These are phyloP conservation scores for Talaromyces trachyspermus DNA, from an alignment of 495 filamentous ascomycete genomes.

Conservation along the genomic window DNA sequence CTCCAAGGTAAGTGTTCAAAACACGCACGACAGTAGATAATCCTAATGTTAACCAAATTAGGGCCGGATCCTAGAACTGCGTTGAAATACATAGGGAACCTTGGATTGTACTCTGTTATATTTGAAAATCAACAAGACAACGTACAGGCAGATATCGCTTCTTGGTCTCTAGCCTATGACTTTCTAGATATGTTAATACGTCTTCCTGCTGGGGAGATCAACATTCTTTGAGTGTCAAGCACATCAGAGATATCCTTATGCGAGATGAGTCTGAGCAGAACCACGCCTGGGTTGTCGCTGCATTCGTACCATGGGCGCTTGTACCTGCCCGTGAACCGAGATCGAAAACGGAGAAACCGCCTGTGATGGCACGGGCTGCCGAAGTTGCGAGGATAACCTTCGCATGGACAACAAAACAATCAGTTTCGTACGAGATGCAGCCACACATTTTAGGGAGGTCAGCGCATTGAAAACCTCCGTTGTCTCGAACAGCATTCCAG, in stretches of 20 bases:
- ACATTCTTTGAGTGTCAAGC: slow-evolving; percentile 9
- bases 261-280: slow-evolving; percentile 52
- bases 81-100: slow-evolving; percentile 63
- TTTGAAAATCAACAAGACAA: slow-evolving; percentile 51
- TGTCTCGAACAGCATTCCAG: slow-evolving; percentile 16
- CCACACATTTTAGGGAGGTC: slow-evolving; percentile 52
- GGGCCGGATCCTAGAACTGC: slow-evolving; percentile 62
- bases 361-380: slow-evolving; percentile 39
- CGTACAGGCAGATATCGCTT: slow-evolving; percentile 36
- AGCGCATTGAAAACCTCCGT: slow-evolving; percentile 46
- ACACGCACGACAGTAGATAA: too few relatives aligned
- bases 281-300: slow-evolving; percentile 67
- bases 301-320: slow-evolving; percentile 68
- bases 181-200: slow-evolving; percentile 15
- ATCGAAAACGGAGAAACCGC: slow-evolving; percentile 36
- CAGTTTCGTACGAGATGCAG: slow-evolving; percentile 56
- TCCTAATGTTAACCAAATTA: slow-evolving; percentile 17
- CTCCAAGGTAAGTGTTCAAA: slow-evolving; percentile 51
- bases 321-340: slow-evolving; percentile 39
- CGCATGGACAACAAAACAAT: slow-evolving; percentile 66
- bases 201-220: slow-evolving; percentile 8
- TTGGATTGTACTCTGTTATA: slow-evolving; percentile 71
- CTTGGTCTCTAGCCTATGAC: slow-evolving; percentile 36
- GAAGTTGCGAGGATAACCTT: slow-evolving; percentile 68
- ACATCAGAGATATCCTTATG: slow-evolving; percentile 44